Base-by-base conservation (phyloP, 139 green algal species). In the Picochlorum sp. region DNA sequence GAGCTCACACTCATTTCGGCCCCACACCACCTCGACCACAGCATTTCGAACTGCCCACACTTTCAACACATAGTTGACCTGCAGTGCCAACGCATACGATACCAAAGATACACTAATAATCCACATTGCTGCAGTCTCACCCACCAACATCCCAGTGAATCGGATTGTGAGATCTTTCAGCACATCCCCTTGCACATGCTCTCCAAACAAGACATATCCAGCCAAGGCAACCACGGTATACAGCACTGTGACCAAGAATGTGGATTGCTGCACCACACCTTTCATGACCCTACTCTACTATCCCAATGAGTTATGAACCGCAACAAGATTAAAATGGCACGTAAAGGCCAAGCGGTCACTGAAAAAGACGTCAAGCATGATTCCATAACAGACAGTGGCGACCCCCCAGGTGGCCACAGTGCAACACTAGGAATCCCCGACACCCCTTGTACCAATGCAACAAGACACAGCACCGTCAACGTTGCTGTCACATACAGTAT, bases 21-120 rank as follows among this genome's bases (percentile, higher is more conserved):
- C 44, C n/a, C 63, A 32, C 7, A 32, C 51, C 20, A 71, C 45
- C 60, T 74, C 66, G 7, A 20, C 62, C 30, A 61, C 34, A 32
- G 57, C 57, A 16, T 74, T 61, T 9, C 66, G 58, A 21, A 74
- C 59, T 24, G 66, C 71, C 66, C 71, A 74, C 8, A 55, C 70
- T 65, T 78, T 78, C 15, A 78, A 52, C 18, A 74, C 60, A 26
- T 74, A 78, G 49, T 78, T 78, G 14, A 72, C 58, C 23, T 69
- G 54, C 54, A 78, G 65, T 56, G 70, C 74, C 20, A 69, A 49
- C 10, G 52, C 65, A 37, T 65, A 67, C 28, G 59, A 61, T 11
- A 62, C 4, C 0, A 47, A 52, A 3, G 72, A 55, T 30, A 57
- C 45, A 28, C 57, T 55, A 14, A 74, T 62, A 4, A 78, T 15